A percentile compares a stretch with the other conserved stretches of the same genome.
These are phyloP conservation scores for Limonium bicolor DNA, from an alignment of 148 eudicot genomes.

Conservation along the genomic window DNA sequence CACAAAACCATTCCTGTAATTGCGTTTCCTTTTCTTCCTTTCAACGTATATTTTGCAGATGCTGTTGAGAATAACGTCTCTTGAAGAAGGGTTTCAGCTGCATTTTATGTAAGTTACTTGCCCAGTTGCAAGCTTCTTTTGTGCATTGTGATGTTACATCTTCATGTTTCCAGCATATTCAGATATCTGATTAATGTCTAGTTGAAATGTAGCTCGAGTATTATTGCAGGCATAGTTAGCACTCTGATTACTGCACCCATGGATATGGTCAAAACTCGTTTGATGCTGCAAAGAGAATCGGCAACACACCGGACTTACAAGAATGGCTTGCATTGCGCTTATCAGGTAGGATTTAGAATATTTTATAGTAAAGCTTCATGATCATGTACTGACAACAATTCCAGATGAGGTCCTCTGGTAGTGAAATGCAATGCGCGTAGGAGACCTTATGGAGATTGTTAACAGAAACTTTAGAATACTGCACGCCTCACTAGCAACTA, in stretches of 20 bases:
- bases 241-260: slow-evolving; percentile 78
- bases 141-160: not conserved
- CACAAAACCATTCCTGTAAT: not conserved
- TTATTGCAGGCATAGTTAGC: slow-evolving; percentile 61
- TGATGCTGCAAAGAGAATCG: slow-evolving; percentile 81
- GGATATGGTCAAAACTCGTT: slow-evolving; percentile 91
- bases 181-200: not conserved
- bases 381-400: not conserved
- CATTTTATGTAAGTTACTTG: slow-evolving; percentile 52
- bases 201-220: slow-evolving; percentile 58
- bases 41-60: slow-evolving; percentile 21
- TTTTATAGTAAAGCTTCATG: not conserved
- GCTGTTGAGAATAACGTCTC: slow-evolving; percentile 46
- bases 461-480: no score
- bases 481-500: no score
- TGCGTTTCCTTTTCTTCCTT: not conserved
- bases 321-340: slow-evolving; percentile 81
- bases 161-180: not conserved
- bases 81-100: slow-evolving; percentile 75
- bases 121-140: slow-evolving; percentile 3
- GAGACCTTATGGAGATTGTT: no score
- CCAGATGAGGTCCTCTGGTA: not conserved
- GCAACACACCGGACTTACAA: slow-evolving; percentile 34
- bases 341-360: slow-evolving; percentile 32
- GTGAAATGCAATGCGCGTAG: no score